Base-by-base conservation (phyloP, 1,139 yeast genomes). In the Candida sanyaensis region DNA sequence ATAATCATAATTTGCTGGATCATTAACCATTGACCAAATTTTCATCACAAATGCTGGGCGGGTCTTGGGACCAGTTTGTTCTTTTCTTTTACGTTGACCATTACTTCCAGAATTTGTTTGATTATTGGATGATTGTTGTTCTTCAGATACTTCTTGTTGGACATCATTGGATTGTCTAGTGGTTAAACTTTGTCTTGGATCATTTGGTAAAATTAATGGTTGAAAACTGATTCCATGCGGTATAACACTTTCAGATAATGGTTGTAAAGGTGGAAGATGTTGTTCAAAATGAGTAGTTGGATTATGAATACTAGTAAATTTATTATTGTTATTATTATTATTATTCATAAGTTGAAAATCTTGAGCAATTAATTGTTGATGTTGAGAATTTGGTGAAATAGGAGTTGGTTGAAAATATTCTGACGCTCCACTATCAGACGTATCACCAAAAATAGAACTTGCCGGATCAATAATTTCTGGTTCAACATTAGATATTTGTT, bases 21-120 rank as follows among this genome's bases (percentile, higher is more conserved):
- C 97, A 63, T 91, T 91, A 10, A 93, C 92, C 97, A 93, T 93
- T 32, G 86, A 81, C 98, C 98, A 93, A 31, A 93, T 73, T 64
- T 93, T 93, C 75, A 86, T 82, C 5, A 93, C 96, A 69, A 93
- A 93, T 0, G 96, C 95, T 1, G 97, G 96, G 47, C 91, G 60
- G 1, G 77, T 59, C 50, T 74, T 73, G 8, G 78, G 73, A 1
- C 68, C 71, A 11, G 59, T 54, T 4, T 57, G 53, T 36, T 74
- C 78, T 51, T 73, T 72, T 34, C 29, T 41, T 43, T 65, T 66
- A 45, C 64, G 61, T 50, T 62, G 28, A 6, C 28, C 38, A 23
- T 11, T 9, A 6, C 9, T 28, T 24, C 13, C 38, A 10, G 33
- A 31, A n/a, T 7, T n/a, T 28, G 24, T n/a, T 32, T 21, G 30